These are phyloP conservation scores for Silene latifolia DNA, from an alignment of 148 eudicot genomes.

Conservation along the genomic window DNA sequence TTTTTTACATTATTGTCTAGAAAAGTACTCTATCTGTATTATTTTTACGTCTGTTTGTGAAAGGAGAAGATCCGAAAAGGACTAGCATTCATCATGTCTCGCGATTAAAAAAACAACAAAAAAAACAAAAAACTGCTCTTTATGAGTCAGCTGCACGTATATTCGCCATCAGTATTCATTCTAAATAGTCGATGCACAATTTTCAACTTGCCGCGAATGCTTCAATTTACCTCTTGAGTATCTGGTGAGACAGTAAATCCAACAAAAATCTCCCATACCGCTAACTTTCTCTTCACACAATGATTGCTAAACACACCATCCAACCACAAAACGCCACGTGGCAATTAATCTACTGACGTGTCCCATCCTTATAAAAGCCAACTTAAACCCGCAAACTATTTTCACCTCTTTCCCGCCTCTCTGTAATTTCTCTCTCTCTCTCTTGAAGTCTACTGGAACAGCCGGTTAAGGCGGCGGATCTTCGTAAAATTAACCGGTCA, in stretches of 20 bases:
- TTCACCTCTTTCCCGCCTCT: constrained; percentile 13
- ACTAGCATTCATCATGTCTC: too few species aligned
- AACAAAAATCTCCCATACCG: neutral
- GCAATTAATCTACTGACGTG: neutral
- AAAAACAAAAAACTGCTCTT: too few species aligned
- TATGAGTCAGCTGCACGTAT: constrained; percentile 7
- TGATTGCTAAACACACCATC: neutral
- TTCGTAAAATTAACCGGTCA: too few species aligned
- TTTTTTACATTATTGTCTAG: too few species aligned
- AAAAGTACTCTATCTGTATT: too few species aligned
- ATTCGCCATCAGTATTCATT: neutral
- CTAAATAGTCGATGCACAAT: neutral
- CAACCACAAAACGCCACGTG: constrained; percentile 5
- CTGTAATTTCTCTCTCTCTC: neutral
- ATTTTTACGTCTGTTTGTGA: too few species aligned
- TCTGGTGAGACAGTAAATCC: neutral
- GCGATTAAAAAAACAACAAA: too few species aligned
- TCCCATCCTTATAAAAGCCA: neutral
- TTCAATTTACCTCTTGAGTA: neutral
- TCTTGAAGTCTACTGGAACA: neutral
- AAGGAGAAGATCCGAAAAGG: too few species aligned
- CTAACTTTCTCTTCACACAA: neutral
- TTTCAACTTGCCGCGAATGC: constrained; percentile 6
- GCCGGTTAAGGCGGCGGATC: neutral
- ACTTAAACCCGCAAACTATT: neutral